Base-by-base conservation (phyloP, 108 stramenopile species). In the Skeletonema potamos region DNA sequence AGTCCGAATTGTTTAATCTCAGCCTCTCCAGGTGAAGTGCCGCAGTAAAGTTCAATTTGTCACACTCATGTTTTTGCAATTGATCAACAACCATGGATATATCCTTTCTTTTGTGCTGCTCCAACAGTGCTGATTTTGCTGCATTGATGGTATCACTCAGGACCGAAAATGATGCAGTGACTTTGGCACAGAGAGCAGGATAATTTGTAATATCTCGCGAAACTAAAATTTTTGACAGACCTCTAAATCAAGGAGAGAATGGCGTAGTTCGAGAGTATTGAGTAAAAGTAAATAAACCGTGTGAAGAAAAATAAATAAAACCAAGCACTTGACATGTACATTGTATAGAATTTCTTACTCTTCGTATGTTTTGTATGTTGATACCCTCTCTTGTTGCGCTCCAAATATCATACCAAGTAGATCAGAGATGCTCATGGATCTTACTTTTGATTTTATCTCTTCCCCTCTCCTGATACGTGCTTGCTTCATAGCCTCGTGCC, bases 21-120 rank as follows among this genome's bases (percentile, higher is more conserved):
- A 94, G 84, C 34, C 79, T 64, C 81, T 94, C 93, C 82, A 94
- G 68, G 72, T 94, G 93, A 29, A 79, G 64, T 15, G 93, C 93
- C 2, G 93, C 93, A 3, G 93, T 94, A 33, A 86, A 54, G 29
- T 89, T 90, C 54, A 94, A 68, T 60, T 94, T 94, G 70, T 92
- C 80, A 58, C 77, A 62, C 76, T 94, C 93, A n/a, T 67, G 64
- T 9, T 72, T 30, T 79, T 94, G 93, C 65, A 94, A 66, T 33
- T 83, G 67, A 10, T n/a, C 28, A 2, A 86, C 54, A 24, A 56
- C 62, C 36, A 36, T 66, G 10, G 18, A n/a, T n/a, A 67, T 73
- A 36, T 44, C 85, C 39, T 61, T 70, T 48, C 30, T 41, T 51
- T 56, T 54, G 66, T 71, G 58, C 8, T 44, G 62, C 57, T 77